Conservation (phyloP, 192 early-diverging fungal genomes). For the Cetraspora pellucida region DNA sequence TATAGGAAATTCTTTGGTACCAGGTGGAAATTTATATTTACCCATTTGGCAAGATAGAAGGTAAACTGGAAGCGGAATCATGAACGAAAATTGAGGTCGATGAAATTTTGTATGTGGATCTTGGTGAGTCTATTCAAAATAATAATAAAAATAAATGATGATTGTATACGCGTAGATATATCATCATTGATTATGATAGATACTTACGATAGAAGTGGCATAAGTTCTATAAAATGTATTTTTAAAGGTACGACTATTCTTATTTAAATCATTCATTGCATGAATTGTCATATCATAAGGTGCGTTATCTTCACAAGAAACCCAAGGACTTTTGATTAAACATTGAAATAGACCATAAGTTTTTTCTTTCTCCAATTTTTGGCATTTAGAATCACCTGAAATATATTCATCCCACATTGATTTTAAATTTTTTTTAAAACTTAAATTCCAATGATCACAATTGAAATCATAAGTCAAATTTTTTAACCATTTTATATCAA, state of each 20-base stretch:
- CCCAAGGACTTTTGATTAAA: conserved; percentile 25
- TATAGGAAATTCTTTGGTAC: neutral
- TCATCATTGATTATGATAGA: neutral
- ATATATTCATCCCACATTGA: neutral
- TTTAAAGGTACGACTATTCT: conserved; percentile 7
- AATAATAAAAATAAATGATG: neutral
- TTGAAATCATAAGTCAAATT: conserved; percentile 14
- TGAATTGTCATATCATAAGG: conserved; percentile 28
- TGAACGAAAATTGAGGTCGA: conserved; percentile 8
- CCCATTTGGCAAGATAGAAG: conserved; percentile 6
- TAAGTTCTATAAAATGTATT: conserved; percentile 30
- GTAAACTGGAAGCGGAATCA: conserved; percentile 14
- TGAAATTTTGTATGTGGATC: conserved; percentile 19
- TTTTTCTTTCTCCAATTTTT: too few relatives aligned
- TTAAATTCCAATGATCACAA: conserved; percentile 27
- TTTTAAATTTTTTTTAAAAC: neutral
- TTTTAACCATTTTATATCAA: conserved; percentile 29
- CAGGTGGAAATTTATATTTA: neutral
- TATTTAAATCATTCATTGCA: conserved; percentile 27
- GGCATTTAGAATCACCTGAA: too few relatives aligned
- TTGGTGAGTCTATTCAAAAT: neutral
- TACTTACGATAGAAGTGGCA: conserved; percentile 25
- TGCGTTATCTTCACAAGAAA: conserved; percentile 8
- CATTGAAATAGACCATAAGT: conserved; percentile 11
- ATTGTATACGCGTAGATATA: too few relatives aligned